Conservation (phyloP, 495 filamentous ascomycete species). For the Penicillium odoratum region DNA sequence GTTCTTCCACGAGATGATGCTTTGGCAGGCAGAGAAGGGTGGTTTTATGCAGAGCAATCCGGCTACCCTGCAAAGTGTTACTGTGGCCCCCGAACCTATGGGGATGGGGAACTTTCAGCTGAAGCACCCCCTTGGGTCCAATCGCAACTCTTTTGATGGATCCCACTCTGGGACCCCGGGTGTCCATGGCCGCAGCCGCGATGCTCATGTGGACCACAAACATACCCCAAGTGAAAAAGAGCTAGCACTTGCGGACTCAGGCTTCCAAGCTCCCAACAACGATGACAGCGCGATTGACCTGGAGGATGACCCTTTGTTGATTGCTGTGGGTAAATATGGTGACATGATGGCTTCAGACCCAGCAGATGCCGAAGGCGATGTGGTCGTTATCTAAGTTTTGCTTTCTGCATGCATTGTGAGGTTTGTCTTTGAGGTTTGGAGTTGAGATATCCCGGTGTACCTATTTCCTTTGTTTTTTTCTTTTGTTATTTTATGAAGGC, state of each 20-base stretch:
- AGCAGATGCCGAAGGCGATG: slow-evolving; percentile 51
- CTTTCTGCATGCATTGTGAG: slow-evolving; percentile 13
- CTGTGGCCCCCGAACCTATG: slow-evolving; percentile 31
- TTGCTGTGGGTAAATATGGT: slow-evolving; percentile 50
- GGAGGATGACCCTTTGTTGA: slow-evolving; percentile 48
- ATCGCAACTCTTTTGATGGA: slow-evolving; percentile 14
- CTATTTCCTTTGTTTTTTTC: slow-evolving; percentile 21
- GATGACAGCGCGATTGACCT: slow-evolving; percentile 51
- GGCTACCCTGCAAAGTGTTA: slow-evolving; percentile 43
- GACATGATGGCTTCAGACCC: slow-evolving; percentile 52
- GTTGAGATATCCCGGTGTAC: slow-evolving; percentile 22
- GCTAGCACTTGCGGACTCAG: slow-evolving; percentile 29
- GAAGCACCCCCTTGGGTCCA: slow-evolving; percentile 16
- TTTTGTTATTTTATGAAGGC: slow-evolving; percentile 17
- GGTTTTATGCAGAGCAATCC: slow-evolving; percentile 75
- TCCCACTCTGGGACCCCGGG: slow-evolving; percentile 11
- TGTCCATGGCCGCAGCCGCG: slow-evolving; percentile 15
- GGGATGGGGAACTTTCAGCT: slow-evolving; percentile 25
- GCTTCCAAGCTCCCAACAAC: slow-evolving; percentile 41
- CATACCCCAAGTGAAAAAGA: slow-evolving; percentile 22
- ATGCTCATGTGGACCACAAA: slow-evolving; percentile 20
- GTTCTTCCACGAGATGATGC: slow-evolving; percentile 93
- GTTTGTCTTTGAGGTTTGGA: slow-evolving; percentile 16
- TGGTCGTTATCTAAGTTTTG: slow-evolving; percentile 44
- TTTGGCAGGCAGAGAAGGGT: slow-evolving; percentile 88